Conservation (phyloP, 345 rosid species). For the Lepidium sativum region DNA sequence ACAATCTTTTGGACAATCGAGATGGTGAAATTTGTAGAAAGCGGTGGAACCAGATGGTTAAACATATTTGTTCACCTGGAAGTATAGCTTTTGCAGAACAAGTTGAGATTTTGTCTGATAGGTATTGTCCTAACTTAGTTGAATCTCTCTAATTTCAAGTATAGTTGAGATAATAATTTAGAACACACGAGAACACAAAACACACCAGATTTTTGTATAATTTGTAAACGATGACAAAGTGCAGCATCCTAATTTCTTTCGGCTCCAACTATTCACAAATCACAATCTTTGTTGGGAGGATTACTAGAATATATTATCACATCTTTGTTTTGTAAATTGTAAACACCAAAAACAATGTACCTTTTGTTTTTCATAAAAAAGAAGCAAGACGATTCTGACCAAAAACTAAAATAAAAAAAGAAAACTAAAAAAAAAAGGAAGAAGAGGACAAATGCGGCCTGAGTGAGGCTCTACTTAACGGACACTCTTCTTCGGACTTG, state of each 20-base stretch:
- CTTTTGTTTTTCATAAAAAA: background rate
- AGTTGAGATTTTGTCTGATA: slow-evolving; percentile 47
- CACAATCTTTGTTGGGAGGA: background rate
- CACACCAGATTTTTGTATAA: no score
- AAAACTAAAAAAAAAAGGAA: background rate
- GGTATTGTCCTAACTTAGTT: slow-evolving; percentile 48
- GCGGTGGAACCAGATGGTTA: slow-evolving; percentile 70
- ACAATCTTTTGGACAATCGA: slow-evolving; percentile 51
- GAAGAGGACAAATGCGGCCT: background rate
- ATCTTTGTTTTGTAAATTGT: background rate
- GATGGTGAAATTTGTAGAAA: slow-evolving; percentile 52
- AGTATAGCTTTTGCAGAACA: slow-evolving; percentile 50
- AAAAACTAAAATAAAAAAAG: no score
- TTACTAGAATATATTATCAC: no score
- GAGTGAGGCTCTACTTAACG: slow-evolving; percentile 1
- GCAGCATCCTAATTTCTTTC: background rate
- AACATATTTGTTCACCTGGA: slow-evolving; percentile 33
- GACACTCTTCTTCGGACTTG: background rate
- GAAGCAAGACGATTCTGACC: no score
- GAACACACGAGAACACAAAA: no score
- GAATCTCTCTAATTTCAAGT: no score
- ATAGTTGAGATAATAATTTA: no score
- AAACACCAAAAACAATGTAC: background rate
- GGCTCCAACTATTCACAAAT: background rate
- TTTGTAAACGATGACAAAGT: background rate